Conservation (phyloP, 768 basidiomycete genomes). For the Suillus lakei region DNA sequence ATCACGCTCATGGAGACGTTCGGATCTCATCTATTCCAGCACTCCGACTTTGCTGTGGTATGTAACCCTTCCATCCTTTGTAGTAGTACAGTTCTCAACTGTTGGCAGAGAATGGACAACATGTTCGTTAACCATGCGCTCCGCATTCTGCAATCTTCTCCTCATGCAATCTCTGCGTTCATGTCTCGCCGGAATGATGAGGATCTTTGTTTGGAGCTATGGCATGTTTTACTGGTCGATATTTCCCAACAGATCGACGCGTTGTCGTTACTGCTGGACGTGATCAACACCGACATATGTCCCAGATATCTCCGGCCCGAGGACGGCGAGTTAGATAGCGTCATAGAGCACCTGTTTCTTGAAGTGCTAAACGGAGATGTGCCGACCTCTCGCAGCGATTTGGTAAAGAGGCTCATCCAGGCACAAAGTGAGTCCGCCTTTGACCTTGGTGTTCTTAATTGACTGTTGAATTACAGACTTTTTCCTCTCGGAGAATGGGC, state of each 20-base stretch:
- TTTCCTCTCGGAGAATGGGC: slow-evolving; percentile 37
- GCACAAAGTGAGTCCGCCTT: slow-evolving; percentile 40
- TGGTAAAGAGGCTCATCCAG: slow-evolving; percentile 45
- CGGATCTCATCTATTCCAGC: slow-evolving; percentile 52
- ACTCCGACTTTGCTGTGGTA: slow-evolving; percentile 50
- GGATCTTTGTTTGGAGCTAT: slow-evolving; percentile 40
- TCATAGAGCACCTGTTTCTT: slow-evolving; percentile 45
- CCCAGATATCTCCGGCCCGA: slow-evolving; percentile 51
- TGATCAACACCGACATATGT: slow-evolving; percentile 42
- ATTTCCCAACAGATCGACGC: slow-evolving; percentile 41
- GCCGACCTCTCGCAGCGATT: slow-evolving; percentile 30
- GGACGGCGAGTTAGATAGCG: slow-evolving; percentile 47
- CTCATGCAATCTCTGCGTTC: slow-evolving; percentile 18
- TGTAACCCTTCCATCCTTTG: slow-evolving; percentile 19
- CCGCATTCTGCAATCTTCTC: slow-evolving; percentile 44
- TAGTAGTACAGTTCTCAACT: background rate
- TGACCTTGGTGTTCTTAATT: background rate
- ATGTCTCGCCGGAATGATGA: slow-evolving; percentile 39
- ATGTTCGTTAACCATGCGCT: slow-evolving; percentile 44
- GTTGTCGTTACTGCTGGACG: slow-evolving; percentile 45
- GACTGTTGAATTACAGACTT: slow-evolving; percentile 19
- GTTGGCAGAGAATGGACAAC: slow-evolving; percentile 50
- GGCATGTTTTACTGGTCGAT: slow-evolving; percentile 52
- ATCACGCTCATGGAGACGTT: slow-evolving; percentile 57
- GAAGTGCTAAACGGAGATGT: slow-evolving; percentile 36